Evolutionary conservation across 2,329 filamentous ascomycete genomes (phyloP).

Genomic region (Cercospora sp.): DNA sequence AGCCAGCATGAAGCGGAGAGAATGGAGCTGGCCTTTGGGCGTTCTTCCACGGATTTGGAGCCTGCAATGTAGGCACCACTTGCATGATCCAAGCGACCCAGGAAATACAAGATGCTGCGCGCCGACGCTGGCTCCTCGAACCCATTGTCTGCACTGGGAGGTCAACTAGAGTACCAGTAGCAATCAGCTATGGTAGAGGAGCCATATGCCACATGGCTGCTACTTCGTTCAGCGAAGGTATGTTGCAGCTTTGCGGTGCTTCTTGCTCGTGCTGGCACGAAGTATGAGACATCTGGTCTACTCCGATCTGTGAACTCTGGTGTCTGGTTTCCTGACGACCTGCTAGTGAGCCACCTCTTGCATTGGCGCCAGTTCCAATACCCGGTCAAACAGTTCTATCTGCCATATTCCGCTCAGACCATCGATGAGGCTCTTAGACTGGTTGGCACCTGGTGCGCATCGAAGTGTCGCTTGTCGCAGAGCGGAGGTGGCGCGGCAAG

Average conservation of each 20-base stretch:
- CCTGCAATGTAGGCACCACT: not conserved
- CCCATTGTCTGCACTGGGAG: not conserved
- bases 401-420: not conserved
- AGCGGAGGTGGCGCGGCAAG: not conserved
- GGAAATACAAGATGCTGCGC: not conserved
- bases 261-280: not conserved
- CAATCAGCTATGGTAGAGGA: not conserved
- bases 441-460: not conserved
- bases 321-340: not conserved
- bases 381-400: not conserved
- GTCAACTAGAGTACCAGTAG: not conserved
- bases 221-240: not conserved
- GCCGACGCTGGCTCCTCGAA: not conserved
- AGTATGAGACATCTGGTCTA: not conserved
- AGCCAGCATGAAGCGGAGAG: not conserved
- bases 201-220: not conserved
- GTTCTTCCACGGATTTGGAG: not conserved
- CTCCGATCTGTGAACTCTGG: not conserved
- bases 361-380: not conserved
- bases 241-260: not conserved
- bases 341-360: not conserved
- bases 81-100: not conserved
- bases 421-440: not conserved
- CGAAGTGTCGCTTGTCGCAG: not conserved
- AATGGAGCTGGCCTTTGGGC: not conserved